These are phyloP conservation scores for Davidsoniella australis DNA, from an alignment of 2,329 filamentous ascomycete species.

Conservation along the genomic window DNA sequence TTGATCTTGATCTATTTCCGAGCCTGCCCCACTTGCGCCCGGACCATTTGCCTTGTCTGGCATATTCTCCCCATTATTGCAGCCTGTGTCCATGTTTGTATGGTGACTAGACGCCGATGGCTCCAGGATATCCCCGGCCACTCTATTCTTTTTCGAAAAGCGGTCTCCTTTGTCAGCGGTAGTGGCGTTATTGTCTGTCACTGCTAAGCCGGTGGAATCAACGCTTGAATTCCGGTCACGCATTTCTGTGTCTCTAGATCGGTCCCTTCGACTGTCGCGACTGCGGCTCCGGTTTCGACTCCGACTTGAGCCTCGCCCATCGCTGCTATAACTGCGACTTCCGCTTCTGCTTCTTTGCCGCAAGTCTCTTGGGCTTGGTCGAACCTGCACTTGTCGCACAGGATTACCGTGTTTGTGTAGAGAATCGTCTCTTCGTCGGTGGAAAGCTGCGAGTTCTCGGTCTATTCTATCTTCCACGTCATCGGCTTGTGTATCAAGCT, in stretches of 20 bases:
- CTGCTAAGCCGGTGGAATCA: too few relatives aligned
- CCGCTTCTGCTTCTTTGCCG: slow-evolving; percentile 9
- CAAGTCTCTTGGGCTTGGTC: background rate
- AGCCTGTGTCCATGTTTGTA: too few relatives aligned
- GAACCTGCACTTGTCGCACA: background rate
- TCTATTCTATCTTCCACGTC: slow-evolving; percentile 47
- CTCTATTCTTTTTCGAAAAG: too few relatives aligned
- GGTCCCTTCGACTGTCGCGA: background rate
- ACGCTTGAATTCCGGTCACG: too few relatives aligned
- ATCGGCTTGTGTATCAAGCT: slow-evolving; percentile 52
- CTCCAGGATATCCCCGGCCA: too few relatives aligned
- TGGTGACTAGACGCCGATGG: too few relatives aligned
- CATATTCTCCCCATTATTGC: too few relatives aligned
- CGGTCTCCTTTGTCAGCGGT: too few relatives aligned
- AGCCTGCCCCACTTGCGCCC: too few relatives aligned
- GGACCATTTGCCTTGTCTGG: too few relatives aligned
- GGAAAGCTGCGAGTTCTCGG: slow-evolving; percentile 47
- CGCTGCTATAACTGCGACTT: background rate
- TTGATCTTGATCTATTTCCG: too few relatives aligned
- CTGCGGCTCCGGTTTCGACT: background rate
- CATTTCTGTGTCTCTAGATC: background rate
- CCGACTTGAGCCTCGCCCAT: slow-evolving; percentile 19
- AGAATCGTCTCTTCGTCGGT: slow-evolving; percentile 27
- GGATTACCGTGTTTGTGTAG: slow-evolving; percentile 17
- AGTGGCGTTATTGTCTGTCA: too few relatives aligned